Base-by-base conservation (phyloP, 768 basidiomycete species). In the Lentinula raphanica region DNA sequence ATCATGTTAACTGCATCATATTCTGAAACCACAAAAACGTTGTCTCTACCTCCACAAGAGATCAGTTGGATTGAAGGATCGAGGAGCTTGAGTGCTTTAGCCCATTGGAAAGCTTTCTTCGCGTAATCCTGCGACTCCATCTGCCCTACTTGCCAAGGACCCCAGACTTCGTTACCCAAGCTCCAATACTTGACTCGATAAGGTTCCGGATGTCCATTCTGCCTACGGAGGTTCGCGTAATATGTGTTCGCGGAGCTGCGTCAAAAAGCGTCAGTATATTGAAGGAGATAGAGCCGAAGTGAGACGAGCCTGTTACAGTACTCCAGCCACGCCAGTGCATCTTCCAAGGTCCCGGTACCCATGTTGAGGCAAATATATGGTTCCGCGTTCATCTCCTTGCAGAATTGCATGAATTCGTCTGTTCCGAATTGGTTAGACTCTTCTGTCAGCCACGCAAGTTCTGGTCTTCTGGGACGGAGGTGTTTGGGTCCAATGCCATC, bases 391-490 rank as follows among this genome's bases (percentile, higher is more conserved):
- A 80, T 69, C 13, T 68, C 73, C 11, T 76, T 72, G 60, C 80
- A 83, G 75, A 82, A 86, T 54, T 75, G 69, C 45, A 85, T 80
- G 64, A 85, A 85, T 64, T 80, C 75, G 54, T 79, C 72, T 2
- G 83, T 85, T 13, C 84, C 84, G 60, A 86, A 85, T 65, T 76
- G 74, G 60, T 86, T 86, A 64, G 79, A 79, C 66, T 86, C 84
- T 60, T 82, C 80, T 1, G 74, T 76, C 50, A 81, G 66, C 84
- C 83, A 86, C 0, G 84, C 84, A 15, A 85, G 75, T 66, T 86
- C 83, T 15, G 82, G 81, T 21, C 83, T 69, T 29, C 80, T 77
- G 32, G 79, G 81, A 31, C 83, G 74, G 12, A 70, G 59, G 29
- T 75, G 73, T 36, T 72, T 72, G 3, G 83, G 83, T 0, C 83